These are phyloP conservation scores for Trametes elegans DNA, from an alignment of 768 basidiomycete species.

Conservation along the genomic window DNA sequence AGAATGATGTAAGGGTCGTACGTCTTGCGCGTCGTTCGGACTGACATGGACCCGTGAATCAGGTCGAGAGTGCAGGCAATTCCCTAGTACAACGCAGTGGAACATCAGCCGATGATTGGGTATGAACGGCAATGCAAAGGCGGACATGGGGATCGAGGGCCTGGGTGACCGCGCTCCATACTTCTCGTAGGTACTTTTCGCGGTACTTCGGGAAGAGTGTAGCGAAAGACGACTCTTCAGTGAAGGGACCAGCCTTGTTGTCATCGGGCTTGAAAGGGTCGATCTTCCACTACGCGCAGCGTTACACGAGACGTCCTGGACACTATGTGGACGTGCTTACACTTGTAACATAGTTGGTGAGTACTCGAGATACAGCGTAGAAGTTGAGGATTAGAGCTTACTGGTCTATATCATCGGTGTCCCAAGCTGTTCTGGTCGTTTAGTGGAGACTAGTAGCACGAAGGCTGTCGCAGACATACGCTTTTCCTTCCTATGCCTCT, in stretches of 20 bases:
- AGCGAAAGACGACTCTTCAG: constrained; percentile 96
- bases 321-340: constrained; percentile 23
- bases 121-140: neutral
- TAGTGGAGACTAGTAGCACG: constrained; percentile 1
- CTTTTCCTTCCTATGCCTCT: constrained; percentile 90
- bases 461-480: constrained; percentile 52
- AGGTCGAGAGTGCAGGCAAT: constrained; percentile 90
- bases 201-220: constrained; percentile 98
- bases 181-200: constrained; percentile 93
- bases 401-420: constrained; percentile 99
- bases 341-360: constrained; percentile 23
- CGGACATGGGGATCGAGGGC: constrained; percentile 78
- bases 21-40: constrained; percentile 94
- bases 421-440: constrained; percentile 73
- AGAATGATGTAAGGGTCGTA: constrained; percentile 95
- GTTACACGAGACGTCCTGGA: neutral
- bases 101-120: neutral
- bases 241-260: constrained; percentile 80
- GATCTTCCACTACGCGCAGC: constrained; percentile 66
- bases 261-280: constrained; percentile 73
- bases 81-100: constrained; percentile 47
- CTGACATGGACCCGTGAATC: constrained; percentile 96
- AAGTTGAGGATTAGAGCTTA: constrained; percentile 42
- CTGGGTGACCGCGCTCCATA: constrained; percentile 88
- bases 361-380: neutral